These are phyloP conservation scores for Yueomyces sp. DNA, from an alignment of 805 yeast species.

Conservation along the genomic window DNA sequence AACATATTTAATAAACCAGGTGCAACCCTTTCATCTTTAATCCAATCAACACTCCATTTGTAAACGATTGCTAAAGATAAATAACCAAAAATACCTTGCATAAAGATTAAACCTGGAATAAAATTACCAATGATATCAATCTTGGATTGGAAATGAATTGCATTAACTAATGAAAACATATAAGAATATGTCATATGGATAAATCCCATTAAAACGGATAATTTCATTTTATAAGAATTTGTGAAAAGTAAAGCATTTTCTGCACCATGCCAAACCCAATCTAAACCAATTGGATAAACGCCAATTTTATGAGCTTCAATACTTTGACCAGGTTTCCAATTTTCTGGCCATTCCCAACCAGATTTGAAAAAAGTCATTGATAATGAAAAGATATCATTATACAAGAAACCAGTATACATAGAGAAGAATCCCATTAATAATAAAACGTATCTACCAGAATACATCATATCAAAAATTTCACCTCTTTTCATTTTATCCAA, in stretches of 20 bases:
- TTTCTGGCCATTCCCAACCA: constrained; percentile 56
- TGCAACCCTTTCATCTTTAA: constrained; percentile 44
- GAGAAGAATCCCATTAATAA: constrained; percentile 61
- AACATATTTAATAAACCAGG: constrained; percentile 66
- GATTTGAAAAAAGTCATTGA: constrained; percentile 54
- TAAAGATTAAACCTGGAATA: constrained; percentile 58
- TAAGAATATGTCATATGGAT: constrained; percentile 63
- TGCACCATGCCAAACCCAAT: constrained; percentile 71
- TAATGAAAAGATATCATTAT: constrained; percentile 60
- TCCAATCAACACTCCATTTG: constrained; percentile 68
- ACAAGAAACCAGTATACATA: constrained; percentile 60
- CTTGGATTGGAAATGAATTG: constrained; percentile 39
- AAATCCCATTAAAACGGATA: constrained; percentile 65
- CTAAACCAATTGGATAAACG: constrained; percentile 50
- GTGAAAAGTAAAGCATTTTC: constrained; percentile 57
- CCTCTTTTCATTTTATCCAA: constrained; percentile 47
- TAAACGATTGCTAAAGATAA: constrained; percentile 51
- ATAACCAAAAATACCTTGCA: constrained; percentile 69
- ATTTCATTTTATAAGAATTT: constrained; percentile 66
- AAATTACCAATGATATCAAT: constrained; percentile 63
- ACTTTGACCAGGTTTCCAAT: constrained; percentile 36
- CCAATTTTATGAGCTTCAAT: constrained; percentile 37
- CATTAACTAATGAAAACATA: constrained; percentile 54
- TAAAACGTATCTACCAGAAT: constrained; percentile 53
- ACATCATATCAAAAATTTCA: constrained; percentile 71